These are phyloP conservation scores for Phytophthora kernoviae DNA, from an alignment of 352 stramenopile species.

Conservation along the genomic window DNA sequence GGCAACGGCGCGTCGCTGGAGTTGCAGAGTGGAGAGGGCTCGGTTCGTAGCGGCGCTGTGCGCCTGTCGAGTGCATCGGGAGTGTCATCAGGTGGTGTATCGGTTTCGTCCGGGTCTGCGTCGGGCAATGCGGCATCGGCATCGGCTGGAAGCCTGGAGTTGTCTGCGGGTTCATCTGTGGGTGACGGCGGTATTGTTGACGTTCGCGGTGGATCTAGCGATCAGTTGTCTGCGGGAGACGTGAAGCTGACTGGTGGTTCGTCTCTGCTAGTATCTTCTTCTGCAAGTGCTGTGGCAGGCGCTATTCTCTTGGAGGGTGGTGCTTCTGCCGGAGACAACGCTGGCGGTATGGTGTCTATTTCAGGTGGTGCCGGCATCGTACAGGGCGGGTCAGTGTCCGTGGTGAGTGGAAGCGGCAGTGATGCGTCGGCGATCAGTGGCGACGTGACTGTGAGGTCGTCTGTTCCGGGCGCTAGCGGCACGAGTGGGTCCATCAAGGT, in stretches of 20 bases:
- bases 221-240: not conserved
- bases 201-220: not conserved
- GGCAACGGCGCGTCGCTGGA: not conserved
- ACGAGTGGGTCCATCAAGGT: conserved; percentile 11
- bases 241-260: conserved; percentile 3
- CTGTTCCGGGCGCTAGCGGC: not conserved
- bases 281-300: not conserved
- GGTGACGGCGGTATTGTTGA: not conserved
- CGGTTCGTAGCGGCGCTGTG: not conserved
- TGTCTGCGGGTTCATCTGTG: not conserved
- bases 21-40: not conserved
- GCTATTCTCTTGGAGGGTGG: not conserved
- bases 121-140: not conserved
- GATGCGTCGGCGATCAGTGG: conserved; percentile 1
- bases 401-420: not conserved
- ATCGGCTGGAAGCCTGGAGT: conserved; percentile 1
- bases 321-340: not conserved
- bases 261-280: not conserved
- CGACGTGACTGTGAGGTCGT: not conserved
- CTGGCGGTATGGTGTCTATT: conserved; percentile 1
- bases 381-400: not conserved
- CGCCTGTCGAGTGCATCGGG: conserved; percentile 1
- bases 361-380: not conserved
- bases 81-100: not conserved
- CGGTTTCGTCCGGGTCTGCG: conserved; percentile 3